These are phyloP conservation scores for Evernia prunastri DNA, from an alignment of 495 filamentous ascomycete genomes.

Conservation along the genomic window DNA sequence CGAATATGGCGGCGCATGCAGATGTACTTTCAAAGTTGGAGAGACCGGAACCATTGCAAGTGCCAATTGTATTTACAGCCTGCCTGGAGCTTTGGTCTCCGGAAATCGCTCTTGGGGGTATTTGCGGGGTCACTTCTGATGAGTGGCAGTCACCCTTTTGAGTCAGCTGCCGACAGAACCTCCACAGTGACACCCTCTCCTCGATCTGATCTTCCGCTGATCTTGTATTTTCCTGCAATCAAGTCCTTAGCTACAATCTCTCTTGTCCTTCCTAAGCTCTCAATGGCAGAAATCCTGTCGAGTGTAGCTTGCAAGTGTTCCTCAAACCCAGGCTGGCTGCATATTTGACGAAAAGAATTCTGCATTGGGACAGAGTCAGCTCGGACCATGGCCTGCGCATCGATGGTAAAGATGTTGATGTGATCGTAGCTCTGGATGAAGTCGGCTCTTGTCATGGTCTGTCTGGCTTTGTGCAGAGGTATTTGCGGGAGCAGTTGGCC, in stretches of 20 bases:
- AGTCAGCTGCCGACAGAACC: background rate
- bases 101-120: background rate
- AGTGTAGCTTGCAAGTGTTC: conserved; percentile 76
- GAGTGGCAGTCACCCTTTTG: background rate
- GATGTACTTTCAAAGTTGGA: background rate
- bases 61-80: background rate
- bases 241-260: conserved; percentile 86
- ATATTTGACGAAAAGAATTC: conserved; percentile 80
- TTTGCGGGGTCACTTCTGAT: background rate
- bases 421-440: conserved; percentile 92
- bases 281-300: conserved; percentile 78
- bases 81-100: background rate
- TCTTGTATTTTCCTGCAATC: conserved; percentile 67
- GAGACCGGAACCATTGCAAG: background rate
- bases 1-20: background rate
- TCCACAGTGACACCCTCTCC: conserved; percentile 18
- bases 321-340: conserved; percentile 63
- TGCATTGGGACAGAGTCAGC: conserved; percentile 97
- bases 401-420: conserved; percentile 92
- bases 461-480: conserved; percentile 73
- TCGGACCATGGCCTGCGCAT: conserved; percentile 76
- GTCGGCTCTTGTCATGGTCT: conserved; percentile 92
- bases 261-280: conserved; percentile 83
- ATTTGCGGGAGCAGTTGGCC: conserved; percentile 79
- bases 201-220: conserved; percentile 37